Percentiles rank a stretch among this genome's conserved stretches.
These are phyloP conservation scores for Smittium culicis DNA, from an alignment of 371 early-diverging fungal species.

Conservation along the genomic window DNA sequence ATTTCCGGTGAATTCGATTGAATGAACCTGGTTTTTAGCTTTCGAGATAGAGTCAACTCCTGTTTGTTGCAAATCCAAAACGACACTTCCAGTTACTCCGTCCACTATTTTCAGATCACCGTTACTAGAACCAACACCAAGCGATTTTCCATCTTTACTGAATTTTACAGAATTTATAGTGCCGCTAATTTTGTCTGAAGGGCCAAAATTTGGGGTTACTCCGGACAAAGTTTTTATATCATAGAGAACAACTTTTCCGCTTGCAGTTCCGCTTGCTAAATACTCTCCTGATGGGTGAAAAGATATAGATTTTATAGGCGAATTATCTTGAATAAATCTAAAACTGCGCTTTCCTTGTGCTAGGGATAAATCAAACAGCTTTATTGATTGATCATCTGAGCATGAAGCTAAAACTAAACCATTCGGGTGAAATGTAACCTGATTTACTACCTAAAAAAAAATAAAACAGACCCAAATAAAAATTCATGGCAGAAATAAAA, in stretches of 20 bases:
- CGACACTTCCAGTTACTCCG: conserved; percentile 53
- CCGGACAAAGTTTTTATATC: conserved; percentile 47
- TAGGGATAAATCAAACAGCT: conserved; percentile 75
- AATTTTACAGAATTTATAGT: conserved; percentile 63
- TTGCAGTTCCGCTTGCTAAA: conserved; percentile 53
- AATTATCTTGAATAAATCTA: conserved; percentile 61
- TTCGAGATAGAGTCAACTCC: no score
- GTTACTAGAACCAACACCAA: conserved; percentile 63
- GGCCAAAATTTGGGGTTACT: conserved; percentile 31
- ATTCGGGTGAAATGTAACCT: conserved; percentile 83
- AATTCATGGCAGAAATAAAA: not conserved
- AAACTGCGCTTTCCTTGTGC: conserved; percentile 66
- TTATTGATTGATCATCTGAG: conserved; percentile 69
- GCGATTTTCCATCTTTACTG: conserved; percentile 49
- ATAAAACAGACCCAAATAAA: not conserved
- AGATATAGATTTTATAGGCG: conserved; percentile 51
- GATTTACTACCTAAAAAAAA: conserved; percentile 41
- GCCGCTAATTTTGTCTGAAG: conserved; percentile 34
- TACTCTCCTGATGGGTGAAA: conserved; percentile 82
- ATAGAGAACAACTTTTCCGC: conserved; percentile 62
- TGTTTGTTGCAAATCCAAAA: conserved; percentile 59
- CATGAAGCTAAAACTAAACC: conserved; percentile 76
- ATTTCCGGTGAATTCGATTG: conserved; percentile 55
- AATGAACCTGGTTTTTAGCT: conserved; percentile 55
- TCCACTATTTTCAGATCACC: conserved; percentile 84